phyloP scores from a whole-genome alignment of 495 filamentous ascomycete genomes.

The Cryomyces antarcticus region DNA sequence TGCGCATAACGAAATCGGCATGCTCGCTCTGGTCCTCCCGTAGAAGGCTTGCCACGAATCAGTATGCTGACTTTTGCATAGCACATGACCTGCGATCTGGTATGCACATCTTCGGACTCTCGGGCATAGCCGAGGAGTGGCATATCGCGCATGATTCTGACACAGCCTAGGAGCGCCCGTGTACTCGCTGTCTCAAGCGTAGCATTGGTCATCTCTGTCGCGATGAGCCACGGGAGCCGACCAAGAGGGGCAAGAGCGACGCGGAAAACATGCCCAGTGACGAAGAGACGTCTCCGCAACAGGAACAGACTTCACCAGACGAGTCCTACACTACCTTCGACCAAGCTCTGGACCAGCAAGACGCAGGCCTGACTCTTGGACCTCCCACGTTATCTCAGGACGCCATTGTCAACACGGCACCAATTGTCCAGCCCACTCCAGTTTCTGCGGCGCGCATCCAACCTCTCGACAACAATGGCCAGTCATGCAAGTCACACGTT shows the following conservation, averaged over 20 bases:
- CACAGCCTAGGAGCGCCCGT: constrained; percentile 66
- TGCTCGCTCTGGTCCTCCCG: not conserved
- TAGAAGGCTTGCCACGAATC: too few relatives aligned
- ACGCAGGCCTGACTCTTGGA: constrained; percentile 12
- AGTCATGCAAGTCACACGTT: constrained; percentile 49
- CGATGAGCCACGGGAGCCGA: constrained; percentile 74
- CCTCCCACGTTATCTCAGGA: constrained; percentile 10
- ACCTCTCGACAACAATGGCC: constrained; percentile 28
- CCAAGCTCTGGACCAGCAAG: constrained; percentile 4
- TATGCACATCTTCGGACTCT: constrained; percentile 36
- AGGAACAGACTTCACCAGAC: constrained; percentile 7
- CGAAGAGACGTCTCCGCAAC: constrained; percentile 19
- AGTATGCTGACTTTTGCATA: constrained; percentile 25
- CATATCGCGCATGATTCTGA: constrained; percentile 9
- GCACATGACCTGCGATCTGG: constrained; percentile 99
- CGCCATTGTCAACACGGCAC: constrained; percentile 11
- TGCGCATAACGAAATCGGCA: constrained; percentile 1
- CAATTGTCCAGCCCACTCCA: constrained; percentile 22
- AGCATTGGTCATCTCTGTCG: constrained; percentile 98
- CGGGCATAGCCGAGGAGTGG: constrained; percentile 13
- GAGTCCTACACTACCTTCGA: constrained; percentile 7
- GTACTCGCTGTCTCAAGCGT: constrained; percentile 92
- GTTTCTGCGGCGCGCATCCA: constrained; percentile 21
- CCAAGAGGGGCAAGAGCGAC: constrained; percentile 55
- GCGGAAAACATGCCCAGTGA: constrained; percentile 37